phyloP scores from a whole-genome alignment of 768 basidiomycete species.

The Mycena indigotica region DNA sequence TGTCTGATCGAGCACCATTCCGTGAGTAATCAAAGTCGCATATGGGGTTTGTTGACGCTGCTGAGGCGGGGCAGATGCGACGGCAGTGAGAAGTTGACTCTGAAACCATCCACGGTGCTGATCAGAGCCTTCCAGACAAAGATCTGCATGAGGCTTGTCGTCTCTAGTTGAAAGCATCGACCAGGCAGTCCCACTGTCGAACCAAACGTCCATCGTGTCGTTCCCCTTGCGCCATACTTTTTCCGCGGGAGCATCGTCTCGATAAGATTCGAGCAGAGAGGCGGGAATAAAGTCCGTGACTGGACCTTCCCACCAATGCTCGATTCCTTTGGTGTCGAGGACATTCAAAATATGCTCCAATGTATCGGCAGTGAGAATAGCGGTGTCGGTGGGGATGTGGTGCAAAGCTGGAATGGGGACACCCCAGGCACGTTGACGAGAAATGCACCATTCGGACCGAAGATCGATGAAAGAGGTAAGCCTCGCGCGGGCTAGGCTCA shows the following conservation, averaged over 20 bases:
- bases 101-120: constrained; percentile 99
- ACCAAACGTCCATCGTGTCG: constrained; percentile 99
- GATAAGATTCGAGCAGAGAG: constrained; percentile 41
- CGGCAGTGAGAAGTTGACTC: constrained; percentile 83
- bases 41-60: constrained; percentile 57
- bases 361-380: constrained; percentile 64
- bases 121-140: constrained; percentile 94
- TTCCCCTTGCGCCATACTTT: constrained; percentile 74
- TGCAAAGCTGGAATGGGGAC: constrained; percentile 92
- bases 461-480: constrained; percentile 83
- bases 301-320: constrained; percentile 92
- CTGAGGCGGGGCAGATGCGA: constrained; percentile 49
- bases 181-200: constrained; percentile 97
- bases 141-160: constrained; percentile 62
- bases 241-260: constrained; percentile 40
- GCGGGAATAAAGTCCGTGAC: constrained; percentile 80
- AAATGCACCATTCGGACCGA: constrained; percentile 98
- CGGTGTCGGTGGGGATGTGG: constrained; percentile 59
- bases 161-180: constrained; percentile 57
- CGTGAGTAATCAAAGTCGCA: constrained; percentile 85
- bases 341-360: constrained; percentile 76
- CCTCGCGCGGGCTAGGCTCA: constrained; percentile 72
- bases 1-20: constrained; percentile 89
- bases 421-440: constrained; percentile 96
- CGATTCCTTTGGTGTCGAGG: constrained; percentile 71